A percentile compares a stretch with the other conserved stretches of the same genome.
Evolutionary conservation across 805 yeast genomes (phyloP).

Genomic region (Candida nonsorbophila): DNA sequence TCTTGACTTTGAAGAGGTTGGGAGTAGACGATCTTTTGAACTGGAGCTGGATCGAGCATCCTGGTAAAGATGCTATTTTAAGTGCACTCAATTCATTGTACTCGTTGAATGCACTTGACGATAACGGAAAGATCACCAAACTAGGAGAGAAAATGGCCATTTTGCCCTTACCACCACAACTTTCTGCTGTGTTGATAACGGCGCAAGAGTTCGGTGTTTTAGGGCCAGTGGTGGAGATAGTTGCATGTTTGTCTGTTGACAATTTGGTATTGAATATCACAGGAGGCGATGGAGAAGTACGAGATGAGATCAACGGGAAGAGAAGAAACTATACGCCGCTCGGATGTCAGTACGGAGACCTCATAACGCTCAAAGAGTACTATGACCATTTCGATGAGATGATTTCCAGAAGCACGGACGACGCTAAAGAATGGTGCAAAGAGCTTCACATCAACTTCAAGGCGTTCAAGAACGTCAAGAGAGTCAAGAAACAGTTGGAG

Average conservation of each 20-base stretch:
- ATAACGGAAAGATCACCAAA: constrained; percentile 67
- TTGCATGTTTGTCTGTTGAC: constrained; percentile 89
- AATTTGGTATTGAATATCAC: constrained; percentile 74
- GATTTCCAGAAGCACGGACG: constrained; percentile 34
- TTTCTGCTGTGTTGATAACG: constrained; percentile 75
- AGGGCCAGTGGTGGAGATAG: constrained; percentile 75
- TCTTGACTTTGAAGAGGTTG: constrained; percentile 74
- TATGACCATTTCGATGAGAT: constrained; percentile 47
- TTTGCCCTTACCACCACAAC: constrained; percentile 87
- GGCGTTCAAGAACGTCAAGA: constrained; percentile 72
- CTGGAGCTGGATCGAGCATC: constrained; percentile 93
- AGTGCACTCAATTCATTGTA: constrained; percentile 76
- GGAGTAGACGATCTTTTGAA: constrained; percentile 78
- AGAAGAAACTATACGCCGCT: constrained; percentile 64
- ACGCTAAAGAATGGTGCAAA: constrained; percentile 77
- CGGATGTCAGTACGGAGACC: constrained; percentile 77
- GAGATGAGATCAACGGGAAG: constrained; percentile 80
- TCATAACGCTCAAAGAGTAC: constrained; percentile 75
- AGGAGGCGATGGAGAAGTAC: constrained; percentile 52
- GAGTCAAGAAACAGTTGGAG: constrained; percentile 69
- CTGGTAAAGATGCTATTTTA: constrained; percentile 70
- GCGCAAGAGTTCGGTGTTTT: constrained; percentile 60
- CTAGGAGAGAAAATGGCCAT: constrained; percentile 85
- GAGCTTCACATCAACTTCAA: constrained; percentile 70
- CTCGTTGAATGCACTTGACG: constrained; percentile 73